Conservation (phyloP, 352 stramenopile genomes). For the Globisporangium alternatum region DNA sequence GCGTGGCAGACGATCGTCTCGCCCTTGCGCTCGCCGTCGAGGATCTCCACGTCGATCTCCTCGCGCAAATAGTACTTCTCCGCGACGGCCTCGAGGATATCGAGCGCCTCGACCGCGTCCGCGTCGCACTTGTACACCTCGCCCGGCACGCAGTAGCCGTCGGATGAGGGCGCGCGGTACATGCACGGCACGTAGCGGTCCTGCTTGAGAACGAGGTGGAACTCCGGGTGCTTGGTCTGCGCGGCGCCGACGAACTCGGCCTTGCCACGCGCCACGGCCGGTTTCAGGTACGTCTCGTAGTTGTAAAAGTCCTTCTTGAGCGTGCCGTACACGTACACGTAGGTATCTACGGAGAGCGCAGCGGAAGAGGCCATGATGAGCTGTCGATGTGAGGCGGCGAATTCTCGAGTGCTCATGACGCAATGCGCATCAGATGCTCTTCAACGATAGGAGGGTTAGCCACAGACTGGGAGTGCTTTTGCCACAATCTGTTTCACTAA, state of each 20-base stretch:
- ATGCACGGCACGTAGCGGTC: slow-evolving; percentile 65
- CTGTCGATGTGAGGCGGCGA: background rate
- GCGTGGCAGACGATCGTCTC: slow-evolving; percentile 39
- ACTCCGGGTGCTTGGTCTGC: slow-evolving; percentile 31
- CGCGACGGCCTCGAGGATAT: slow-evolving; percentile 74
- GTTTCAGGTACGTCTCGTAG: slow-evolving; percentile 61
- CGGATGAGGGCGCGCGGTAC: slow-evolving; percentile 35
- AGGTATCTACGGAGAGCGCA: slow-evolving; percentile 23
- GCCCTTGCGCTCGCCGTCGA: slow-evolving; percentile 37
- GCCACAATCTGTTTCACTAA: background rate
- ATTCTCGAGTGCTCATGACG: background rate
- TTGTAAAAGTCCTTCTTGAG: slow-evolving; percentile 77
- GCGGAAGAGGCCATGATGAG: background rate
- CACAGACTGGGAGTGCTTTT: background rate
- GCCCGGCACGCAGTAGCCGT: slow-evolving; percentile 45
- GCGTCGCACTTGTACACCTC: slow-evolving; percentile 66
- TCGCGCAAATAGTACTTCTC: slow-evolving; percentile 68
- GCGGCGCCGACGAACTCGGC: slow-evolving; percentile 43
- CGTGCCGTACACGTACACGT: slow-evolving; percentile 81
- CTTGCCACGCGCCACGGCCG: slow-evolving; percentile 44
- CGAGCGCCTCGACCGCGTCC: slow-evolving; percentile 51
- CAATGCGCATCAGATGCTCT: background rate
- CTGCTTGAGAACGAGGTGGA: slow-evolving; percentile 64
- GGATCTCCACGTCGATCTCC: slow-evolving; percentile 49
- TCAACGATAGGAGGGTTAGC: background rate